Percentiles rank a stretch among this genome's conserved stretches.
These are phyloP conservation scores for Alternaria ventricosa DNA, from an alignment of 2,329 filamentous ascomycete genomes.

Conservation along the genomic window DNA sequence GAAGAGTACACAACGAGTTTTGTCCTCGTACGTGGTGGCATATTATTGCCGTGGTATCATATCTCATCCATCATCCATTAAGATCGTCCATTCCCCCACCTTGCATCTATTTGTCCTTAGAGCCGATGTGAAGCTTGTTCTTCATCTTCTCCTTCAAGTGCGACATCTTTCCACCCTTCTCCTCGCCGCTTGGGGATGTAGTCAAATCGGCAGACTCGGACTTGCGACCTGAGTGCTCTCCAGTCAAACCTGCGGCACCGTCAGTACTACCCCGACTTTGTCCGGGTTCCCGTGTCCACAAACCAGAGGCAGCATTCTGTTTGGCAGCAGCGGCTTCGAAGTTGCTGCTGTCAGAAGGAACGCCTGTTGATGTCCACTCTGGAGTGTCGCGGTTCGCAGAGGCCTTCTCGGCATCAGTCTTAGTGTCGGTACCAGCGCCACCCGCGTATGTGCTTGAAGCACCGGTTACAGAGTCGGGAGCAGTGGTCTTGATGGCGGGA, in stretches of 20 bases:
- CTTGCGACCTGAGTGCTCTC: constrained; percentile 59
- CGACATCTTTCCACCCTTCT: constrained; percentile 55
- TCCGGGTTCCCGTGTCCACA: constrained; percentile 30
- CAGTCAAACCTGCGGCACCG: constrained; percentile 57
- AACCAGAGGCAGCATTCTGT: constrained; percentile 14
- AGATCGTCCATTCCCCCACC: background rate
- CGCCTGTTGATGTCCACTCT: constrained; percentile 61
- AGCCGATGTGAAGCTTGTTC: constrained; percentile 66
- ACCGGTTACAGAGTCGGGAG: constrained; percentile 18
- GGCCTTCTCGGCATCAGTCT: constrained; percentile 28
- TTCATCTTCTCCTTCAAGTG: constrained; percentile 69
- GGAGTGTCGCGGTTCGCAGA: constrained; percentile 46
- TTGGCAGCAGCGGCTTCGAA: constrained; percentile 71
- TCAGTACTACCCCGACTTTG: constrained; percentile 43
- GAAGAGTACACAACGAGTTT: constrained; percentile 8
- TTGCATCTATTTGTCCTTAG: constrained; percentile 39
- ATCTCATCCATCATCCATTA: constrained; percentile 16
- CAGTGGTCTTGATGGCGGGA: constrained; percentile 18
- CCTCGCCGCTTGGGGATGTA: constrained; percentile 20
- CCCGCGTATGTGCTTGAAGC: constrained; percentile 17
- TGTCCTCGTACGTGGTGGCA: constrained; percentile 6
- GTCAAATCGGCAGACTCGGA: constrained; percentile 31
- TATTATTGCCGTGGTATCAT: constrained; percentile 33
- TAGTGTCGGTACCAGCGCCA: constrained; percentile 17
- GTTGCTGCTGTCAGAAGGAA: constrained; percentile 56